phyloP scores from a whole-genome alignment of 1,284 basidiomycete genomes.

The Meira nashicola region DNA sequence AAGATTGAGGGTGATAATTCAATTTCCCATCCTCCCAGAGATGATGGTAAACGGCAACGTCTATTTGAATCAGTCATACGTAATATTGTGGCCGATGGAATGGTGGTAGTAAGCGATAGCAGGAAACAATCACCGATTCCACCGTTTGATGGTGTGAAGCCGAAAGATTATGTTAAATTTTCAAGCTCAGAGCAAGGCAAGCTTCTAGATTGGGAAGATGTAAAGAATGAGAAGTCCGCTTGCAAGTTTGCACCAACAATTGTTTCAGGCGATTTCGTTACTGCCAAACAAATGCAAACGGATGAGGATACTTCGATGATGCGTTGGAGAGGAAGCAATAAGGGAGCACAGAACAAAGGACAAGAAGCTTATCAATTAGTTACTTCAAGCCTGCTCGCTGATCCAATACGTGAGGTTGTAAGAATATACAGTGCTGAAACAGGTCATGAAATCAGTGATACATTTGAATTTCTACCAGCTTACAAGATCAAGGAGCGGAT shows the following conservation, averaged over 20 bases:
- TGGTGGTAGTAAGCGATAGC: conserved; percentile 14
- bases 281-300: not conserved
- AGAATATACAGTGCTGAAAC: no score
- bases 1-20: not conserved
- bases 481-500: not conserved
- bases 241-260: not conserved
- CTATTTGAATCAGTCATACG: not conserved
- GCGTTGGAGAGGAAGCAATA: not conserved
- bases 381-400: not conserved
- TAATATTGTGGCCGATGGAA: not conserved
- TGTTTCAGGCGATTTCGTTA: no score
- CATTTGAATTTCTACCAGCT: not conserved
- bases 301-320: not conserved
- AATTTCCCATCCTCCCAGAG: not conserved
- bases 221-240: not conserved
- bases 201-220: conserved; percentile 1
- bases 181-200: not conserved
- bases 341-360: not conserved
- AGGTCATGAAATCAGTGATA: not conserved
- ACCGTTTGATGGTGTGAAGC: not conserved
- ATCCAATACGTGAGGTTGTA: not conserved
- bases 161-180: not conserved
- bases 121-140: conserved; percentile 23
- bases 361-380: conserved; percentile 5
- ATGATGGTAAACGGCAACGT: not conserved